A percentile compares a stretch with the other conserved stretches of the same genome.
phyloP scores from a whole-genome alignment of 192 early-diverging fungal genomes.

The Coemansia sp. region DNA sequence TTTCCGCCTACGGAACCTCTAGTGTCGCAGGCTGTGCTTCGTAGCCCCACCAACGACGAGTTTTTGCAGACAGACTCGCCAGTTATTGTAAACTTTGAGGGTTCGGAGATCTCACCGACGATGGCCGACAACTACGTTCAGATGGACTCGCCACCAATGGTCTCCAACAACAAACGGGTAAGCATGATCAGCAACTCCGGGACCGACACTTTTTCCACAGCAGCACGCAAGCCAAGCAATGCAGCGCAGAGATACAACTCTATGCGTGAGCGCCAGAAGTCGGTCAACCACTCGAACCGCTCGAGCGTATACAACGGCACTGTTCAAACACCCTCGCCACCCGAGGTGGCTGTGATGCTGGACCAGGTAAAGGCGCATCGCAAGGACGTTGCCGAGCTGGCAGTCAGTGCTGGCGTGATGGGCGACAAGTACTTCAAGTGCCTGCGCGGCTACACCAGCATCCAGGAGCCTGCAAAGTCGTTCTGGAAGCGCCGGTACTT shows the following conservation, averaged over 20 bases:
- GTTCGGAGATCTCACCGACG: conserved; percentile 7
- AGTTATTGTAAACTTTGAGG: conserved; percentile 20
- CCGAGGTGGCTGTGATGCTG: conserved; percentile 34
- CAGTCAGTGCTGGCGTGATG: conserved; percentile 33
- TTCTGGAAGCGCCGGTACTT: conserved; percentile 53
- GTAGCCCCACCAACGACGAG: conserved; percentile 10
- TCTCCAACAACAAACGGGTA: background rate
- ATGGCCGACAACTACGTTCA: conserved; percentile 3
- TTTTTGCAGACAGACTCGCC: conserved; percentile 25
- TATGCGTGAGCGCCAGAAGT: conserved; percentile 8
- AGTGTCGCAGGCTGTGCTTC: background rate
- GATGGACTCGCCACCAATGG: conserved; percentile 3
- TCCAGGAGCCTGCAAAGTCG: conserved; percentile 42
- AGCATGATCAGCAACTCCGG: conserved; percentile 5
- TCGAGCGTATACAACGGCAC: conserved; percentile 18
- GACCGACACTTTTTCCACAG: background rate
- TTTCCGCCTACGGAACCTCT: conserved; percentile 1
- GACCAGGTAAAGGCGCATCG: conserved; percentile 33
- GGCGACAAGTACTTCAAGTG: conserved; percentile 37
- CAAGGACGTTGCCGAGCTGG: conserved; percentile 28
- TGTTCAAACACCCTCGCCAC: conserved; percentile 13
- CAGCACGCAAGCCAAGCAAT: background rate
- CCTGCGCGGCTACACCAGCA: conserved; percentile 46
- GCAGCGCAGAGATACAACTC: conserved; percentile 6
- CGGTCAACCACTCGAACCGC: conserved; percentile 18